Base-by-base conservation (phyloP, 371 early-diverging fungal genomes). In the Capniomyces stellatus region DNA sequence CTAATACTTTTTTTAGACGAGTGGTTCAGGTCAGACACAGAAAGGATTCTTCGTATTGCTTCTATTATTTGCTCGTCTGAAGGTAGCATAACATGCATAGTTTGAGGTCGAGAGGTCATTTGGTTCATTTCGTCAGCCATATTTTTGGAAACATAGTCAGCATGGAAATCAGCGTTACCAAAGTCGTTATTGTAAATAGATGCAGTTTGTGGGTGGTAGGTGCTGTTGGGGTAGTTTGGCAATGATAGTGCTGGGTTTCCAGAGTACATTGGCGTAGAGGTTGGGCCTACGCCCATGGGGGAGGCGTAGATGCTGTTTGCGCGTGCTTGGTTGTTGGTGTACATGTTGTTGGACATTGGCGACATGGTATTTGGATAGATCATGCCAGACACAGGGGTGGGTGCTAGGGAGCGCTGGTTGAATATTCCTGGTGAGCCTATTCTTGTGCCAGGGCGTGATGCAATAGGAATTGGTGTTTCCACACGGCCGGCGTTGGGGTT, bases 1-100 rank as follows among this genome's bases (percentile, higher is more conserved):
- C 96, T 64, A 27, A 95, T 86, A 60, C 81, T 82, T 64, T 88
- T 88, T 70, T 88, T 87, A 31, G 86, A 83, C 43, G 85, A 74
- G 39, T 72, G 76, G 79, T 84, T 84, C 39, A 88, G 71, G 52
- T 88, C 77, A 13, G 89, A 81, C 0, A 81, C 81, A 22, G 79
- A 68, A 4, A 94, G 75, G 29, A 92, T 87, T 43, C 76, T 77
- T 54, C 77, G 73, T 54, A 92, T 84, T 71, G 87, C 85, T 40
- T 67, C 65, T 3, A 86, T 63, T 51, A 94, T 75, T 59, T 89
- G 84, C 31, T 86, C 87, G 54, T 93, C 88, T 6, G 79, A 75
- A 6, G 89, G 88, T 54, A 64, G 46, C 3, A 29, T 39, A 0
- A 57, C 64, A 1, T 54, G 46, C 58, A 56, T 58, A 18, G 4